Percentiles rank a stretch among this genome's conserved stretches.
Evolutionary conservation across 2,329 filamentous ascomycete species (phyloP).

Genomic region (Penicillium sp.): DNA sequence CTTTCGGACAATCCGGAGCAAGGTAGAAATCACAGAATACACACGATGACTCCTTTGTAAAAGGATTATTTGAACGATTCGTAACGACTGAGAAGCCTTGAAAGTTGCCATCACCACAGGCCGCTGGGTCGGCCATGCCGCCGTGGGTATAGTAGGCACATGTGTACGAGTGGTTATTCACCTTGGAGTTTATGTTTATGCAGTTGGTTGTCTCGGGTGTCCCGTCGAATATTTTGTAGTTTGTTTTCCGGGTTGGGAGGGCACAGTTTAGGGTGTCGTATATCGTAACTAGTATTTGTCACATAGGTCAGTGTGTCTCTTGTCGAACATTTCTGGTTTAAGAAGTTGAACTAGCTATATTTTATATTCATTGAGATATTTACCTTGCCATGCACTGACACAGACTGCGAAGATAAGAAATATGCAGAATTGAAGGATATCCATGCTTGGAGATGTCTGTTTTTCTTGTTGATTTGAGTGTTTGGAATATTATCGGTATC

Average conservation of each 20-base stretch:
- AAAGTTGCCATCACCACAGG: background rate
- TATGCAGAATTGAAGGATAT: background rate
- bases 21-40: background rate
- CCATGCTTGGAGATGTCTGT: background rate
- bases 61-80: background rate
- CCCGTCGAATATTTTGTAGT: background rate
- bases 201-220: background rate
- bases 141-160: background rate
- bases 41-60: background rate
- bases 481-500: no score
- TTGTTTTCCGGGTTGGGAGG: background rate
- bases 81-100: background rate
- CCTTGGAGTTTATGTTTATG: background rate
- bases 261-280: background rate
- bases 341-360: background rate
- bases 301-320: no score
- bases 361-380: background rate
- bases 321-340: no score
- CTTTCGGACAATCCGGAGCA: background rate
- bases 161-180: background rate
- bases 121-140: background rate
- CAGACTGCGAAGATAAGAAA: background rate
- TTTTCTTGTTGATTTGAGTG: no score
- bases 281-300: background rate
- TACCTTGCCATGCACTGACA: background rate